Base-by-base conservation (phyloP, 2,329 filamentous ascomycete genomes). In the Nemania abortiva region DNA sequence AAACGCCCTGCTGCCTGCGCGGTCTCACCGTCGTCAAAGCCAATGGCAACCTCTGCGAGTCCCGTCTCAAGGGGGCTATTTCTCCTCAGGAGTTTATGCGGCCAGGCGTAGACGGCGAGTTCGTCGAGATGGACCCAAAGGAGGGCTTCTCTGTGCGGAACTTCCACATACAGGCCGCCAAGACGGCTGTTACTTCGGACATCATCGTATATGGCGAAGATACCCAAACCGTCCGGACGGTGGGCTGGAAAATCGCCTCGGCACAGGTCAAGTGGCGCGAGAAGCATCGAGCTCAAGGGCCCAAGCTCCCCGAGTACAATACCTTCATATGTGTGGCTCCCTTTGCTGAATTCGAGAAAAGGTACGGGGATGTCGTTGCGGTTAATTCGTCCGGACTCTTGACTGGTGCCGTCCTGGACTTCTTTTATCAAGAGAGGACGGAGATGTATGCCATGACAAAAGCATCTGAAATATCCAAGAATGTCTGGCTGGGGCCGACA, bases 391-490 rank as follows among this genome's bases (percentile, higher is more conserved):
- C 85, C 37, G 94, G 94, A 10, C 85, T 86, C 49, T 82, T 91
- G 75, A 97, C 93, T 0, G 93, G 92, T 31, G 88, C 90, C 20
- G 90, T 96, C 27, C 86, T 97, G 76, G 95, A 98, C 80, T 96
- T 99, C 78, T 93, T 93, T 78, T 91, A 92, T 74, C 93, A 94
- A 83, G 96, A 99, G 80, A 88, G 95, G 66, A 82, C 89, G 58
- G 96, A 99, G 82, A 98, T 99, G 95, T 94, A 92, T 79, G 87
- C 87, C 68, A 98, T 98, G 95, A 95, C 95, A 11, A 89, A 89
- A 75, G 91, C 95, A 2, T 94, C 94, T 0, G 92, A 97, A 79
- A 97, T 98, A 71, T 90, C 93, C 62, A 87, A 88, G 73, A 98
- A 98, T 77, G 93, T 98, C 29, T 98, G 91, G 88, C 85, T 98